Base-by-base conservation (phyloP, 768 basidiomycete species). In the Hypholoma sublateritium region DNA sequence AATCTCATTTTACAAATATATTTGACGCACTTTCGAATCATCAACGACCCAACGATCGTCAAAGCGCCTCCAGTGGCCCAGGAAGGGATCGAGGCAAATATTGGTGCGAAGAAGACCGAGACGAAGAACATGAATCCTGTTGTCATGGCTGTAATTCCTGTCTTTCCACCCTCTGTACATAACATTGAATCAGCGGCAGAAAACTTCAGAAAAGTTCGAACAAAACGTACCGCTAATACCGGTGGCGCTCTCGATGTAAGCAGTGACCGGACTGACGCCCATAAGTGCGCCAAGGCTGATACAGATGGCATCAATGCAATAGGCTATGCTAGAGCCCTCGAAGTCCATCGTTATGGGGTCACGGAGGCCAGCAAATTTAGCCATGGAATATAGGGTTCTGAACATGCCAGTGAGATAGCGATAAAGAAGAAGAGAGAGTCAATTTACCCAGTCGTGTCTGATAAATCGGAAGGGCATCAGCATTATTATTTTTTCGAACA, bases 11-110 rank as follows among this genome's bases (percentile, higher is more conserved):
- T 22, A 55, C 35, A n/a, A 46, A 44, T 48, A 28, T 11, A 34
- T 35, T 21, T 43, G 44, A 21, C 80, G 19, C 58, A 85, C 84
- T 91, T 93, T 67, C 88, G 81, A 70, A 91, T 90, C 92, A 94
- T 94, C 63, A 93, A 77, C 14, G 87, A 88, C 16, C 92, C 92
- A 11, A 92, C 91, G 55, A 95, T 87, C 41, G 90, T 82, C 42
- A 95, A 75, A 1, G 91, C 91, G 55, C 92, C 88, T 12, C 92
- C 92, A 2, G 92, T 95, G 5, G 92, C 91, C 90, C 91, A 94
- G 0, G 86, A 64, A 0, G 92, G 92, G 52, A 95, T 91, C 12
- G 88, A 91, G 11, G 91, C 90, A 61, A 95, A 93, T 62, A 95
- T 87, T 4, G 92, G 92, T 14, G 92, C 83, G 65, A 95, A 95